Percentiles rank a stretch among this genome's conserved stretches.
phyloP scores from a whole-genome alignment of 768 basidiomycete species.

The Candolleomyces efflorescens region DNA sequence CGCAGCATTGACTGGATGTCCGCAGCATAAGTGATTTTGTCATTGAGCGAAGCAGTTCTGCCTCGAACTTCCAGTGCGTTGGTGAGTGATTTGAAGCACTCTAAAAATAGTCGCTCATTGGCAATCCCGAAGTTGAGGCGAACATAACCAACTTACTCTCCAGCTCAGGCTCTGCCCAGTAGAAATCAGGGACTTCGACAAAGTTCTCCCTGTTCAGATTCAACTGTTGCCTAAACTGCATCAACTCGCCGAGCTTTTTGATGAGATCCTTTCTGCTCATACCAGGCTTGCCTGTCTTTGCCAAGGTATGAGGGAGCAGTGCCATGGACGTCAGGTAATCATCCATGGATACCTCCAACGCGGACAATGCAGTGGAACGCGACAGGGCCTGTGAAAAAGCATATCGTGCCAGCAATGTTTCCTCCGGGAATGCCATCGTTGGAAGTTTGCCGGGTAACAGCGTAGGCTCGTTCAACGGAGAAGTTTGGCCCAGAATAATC shows the following conservation, averaged over 20 bases:
- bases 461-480: conserved; percentile 51
- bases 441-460: conserved; percentile 41
- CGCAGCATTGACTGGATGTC: conserved; percentile 83
- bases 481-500: conserved; percentile 77
- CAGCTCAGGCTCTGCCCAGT: conserved; percentile 91
- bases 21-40: conserved; percentile 88
- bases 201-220: conserved; percentile 90
- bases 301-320: conserved; percentile 68
- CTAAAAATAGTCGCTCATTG: conserved; percentile 27
- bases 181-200: conserved; percentile 85
- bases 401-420: conserved; percentile 82
- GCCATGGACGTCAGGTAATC: conserved; percentile 82
- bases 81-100: conserved; percentile 81
- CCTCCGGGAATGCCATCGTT: conserved; percentile 55
- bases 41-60: conserved; percentile 78
- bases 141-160: conserved; percentile 51
- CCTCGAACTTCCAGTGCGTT: conserved; percentile 82
- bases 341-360: conserved; percentile 81
- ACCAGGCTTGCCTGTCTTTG: conserved; percentile 79
- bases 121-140: neutral
- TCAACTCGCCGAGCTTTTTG: conserved; percentile 86
- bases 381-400: conserved; percentile 90
- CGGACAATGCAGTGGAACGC: conserved; percentile 82
- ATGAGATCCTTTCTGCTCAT: conserved; percentile 80
- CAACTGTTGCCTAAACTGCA: conserved; percentile 88